Conservation (phyloP, 176 grass and related monocot species). For the Phoenix roebelenii region DNA sequence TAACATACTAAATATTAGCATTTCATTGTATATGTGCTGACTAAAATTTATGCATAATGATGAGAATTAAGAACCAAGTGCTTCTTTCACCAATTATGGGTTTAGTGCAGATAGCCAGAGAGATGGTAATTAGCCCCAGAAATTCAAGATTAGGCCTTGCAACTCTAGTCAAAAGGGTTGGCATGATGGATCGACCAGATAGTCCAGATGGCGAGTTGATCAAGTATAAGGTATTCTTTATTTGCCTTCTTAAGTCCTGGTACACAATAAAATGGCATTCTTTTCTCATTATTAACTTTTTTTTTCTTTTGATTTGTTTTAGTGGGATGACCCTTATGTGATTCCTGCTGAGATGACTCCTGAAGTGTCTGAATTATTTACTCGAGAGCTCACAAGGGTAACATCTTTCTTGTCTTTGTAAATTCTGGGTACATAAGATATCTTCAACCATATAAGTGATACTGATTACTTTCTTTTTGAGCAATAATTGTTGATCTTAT, state of each 20-base stretch:
- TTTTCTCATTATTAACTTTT: not conserved
- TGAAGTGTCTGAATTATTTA: conserved; percentile 26
- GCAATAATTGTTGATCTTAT: too few relatives aligned
- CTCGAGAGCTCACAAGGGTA: conserved; percentile 25
- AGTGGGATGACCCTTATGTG: conserved; percentile 23
- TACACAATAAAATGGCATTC: not conserved
- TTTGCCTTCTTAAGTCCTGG: not conserved
- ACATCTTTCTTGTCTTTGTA: not conserved
- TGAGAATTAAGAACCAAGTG: not conserved
- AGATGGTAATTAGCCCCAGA: conserved; percentile 27
- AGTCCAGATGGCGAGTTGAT: conserved; percentile 22
- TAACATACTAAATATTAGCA: too few relatives aligned
- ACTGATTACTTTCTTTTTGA: too few relatives aligned
- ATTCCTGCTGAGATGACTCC: conserved; percentile 26
- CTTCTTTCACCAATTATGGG: not conserved
- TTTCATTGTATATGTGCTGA: too few relatives aligned
- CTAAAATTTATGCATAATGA: too few relatives aligned
- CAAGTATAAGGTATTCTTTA: conserved; percentile 17
- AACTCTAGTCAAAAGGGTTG: conserved; percentile 12
- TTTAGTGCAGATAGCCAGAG: conserved; percentile 24
- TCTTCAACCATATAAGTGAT: too few relatives aligned
- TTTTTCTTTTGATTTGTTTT: not conserved
- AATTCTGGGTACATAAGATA: too few relatives aligned
- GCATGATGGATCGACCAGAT: conserved; percentile 15
- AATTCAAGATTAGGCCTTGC: conserved; percentile 26